Base-by-base conservation (phyloP, 164 flowering plant genomes). In the Stephania japonica region DNA sequence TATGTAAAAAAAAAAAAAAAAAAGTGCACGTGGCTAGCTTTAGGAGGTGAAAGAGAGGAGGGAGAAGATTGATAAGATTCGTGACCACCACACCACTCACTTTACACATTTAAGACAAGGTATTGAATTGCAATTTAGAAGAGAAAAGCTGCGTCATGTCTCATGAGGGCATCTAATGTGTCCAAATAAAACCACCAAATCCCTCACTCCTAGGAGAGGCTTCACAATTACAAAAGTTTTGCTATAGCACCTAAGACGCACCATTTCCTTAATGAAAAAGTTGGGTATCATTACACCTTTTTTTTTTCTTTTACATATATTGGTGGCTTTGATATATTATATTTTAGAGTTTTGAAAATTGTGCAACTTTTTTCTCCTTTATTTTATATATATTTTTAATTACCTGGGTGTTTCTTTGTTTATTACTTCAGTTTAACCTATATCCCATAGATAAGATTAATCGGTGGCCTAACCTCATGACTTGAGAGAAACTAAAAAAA, bases 151-250 rank as follows among this genome's bases (percentile, higher is more conserved):
- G 78, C 71, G 26, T 72, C 56, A 70, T 77, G 82, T 77, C 68
- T 78, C 76, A 71, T 78, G 76, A 78, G 65, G 65, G 76, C 70
- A 84, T 77, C 81, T 75, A 75, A 74, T 69, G 78, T 73, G 75
- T 70, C 79, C 68, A 62, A 42, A 42, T 26, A 42, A 64, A 43
- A 64, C 21, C 75, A 78, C 69, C 72, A 74, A 85, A 81, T 80
- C 86, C 85, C 87, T 81, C 83, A 87, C 80, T 81, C 84, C 85
- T 74, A 83, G 87, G 92, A 87, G 83, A 87, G 83, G 78, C 89
- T 86, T 85, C 87, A 78, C 72, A 75, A 71, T 80, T 78, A 85
- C 90, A 86, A 87, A 88, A 85, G 87, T 80, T 64, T 75, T 67
- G 47, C 42, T 76, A 77, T 70, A 78, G 32, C 56, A 42, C 18